Conservation (phyloP, 495 filamentous ascomycete genomes). For the Opeltia flavorubescens region DNA sequence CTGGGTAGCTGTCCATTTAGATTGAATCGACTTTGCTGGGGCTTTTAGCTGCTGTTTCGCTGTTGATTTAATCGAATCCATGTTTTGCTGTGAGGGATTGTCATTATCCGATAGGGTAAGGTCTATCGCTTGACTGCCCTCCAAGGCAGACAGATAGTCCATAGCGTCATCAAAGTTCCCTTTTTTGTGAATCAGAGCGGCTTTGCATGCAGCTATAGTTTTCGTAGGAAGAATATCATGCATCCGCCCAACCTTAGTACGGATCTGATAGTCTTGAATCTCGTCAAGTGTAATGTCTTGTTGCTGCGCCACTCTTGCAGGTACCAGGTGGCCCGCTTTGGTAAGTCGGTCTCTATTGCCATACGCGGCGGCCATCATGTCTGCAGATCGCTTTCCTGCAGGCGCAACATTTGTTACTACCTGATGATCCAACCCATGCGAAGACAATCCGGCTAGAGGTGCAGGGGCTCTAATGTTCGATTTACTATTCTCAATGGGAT, state of each 20-base stretch:
- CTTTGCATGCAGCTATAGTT: conserved; percentile 32
- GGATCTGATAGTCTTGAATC: conserved; percentile 37
- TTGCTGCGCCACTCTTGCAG: conserved; percentile 41
- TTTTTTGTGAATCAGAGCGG: conserved; percentile 36
- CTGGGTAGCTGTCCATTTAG: conserved; percentile 44
- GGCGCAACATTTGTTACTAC: conserved; percentile 1
- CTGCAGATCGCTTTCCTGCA: conserved; percentile 28
- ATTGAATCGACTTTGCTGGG: conserved; percentile 39
- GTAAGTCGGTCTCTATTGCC: conserved; percentile 22
- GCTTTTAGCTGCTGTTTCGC: conserved; percentile 49
- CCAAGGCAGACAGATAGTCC: conserved; percentile 27
- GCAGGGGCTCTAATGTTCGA: neutral
- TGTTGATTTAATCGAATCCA: conserved; percentile 12
- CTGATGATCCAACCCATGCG: conserved; percentile 5
- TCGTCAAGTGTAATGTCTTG: conserved; percentile 35
- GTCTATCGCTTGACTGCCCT: conserved; percentile 19
- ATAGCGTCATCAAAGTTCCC: conserved; percentile 49
- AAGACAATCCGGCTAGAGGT: too few species aligned
- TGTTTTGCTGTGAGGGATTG: conserved; percentile 6
- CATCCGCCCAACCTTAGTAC: conserved; percentile 42
- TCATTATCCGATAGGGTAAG: conserved; percentile 26
- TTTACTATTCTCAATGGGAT: conserved; percentile 17
- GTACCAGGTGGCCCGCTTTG: conserved; percentile 34
- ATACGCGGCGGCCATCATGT: conserved; percentile 32
- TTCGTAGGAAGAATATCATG: conserved; percentile 35